Conservation (phyloP, 352 stramenopile genomes). For the Pelagophyceae sp. region DNA sequence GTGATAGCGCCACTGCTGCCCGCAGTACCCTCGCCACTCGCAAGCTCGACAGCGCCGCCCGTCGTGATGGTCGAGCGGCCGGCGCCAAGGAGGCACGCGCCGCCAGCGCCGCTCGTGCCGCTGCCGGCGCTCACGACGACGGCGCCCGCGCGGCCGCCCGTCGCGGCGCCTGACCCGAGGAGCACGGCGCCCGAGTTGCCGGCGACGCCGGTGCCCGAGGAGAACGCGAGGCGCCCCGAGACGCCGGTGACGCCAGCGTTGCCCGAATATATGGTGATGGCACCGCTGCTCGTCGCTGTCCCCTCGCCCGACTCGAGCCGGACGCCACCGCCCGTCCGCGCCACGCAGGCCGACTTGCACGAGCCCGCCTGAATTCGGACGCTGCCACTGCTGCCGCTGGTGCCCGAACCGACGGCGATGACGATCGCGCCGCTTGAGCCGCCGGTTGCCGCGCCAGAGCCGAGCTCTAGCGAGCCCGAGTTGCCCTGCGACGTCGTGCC, state of each 20-base stretch:
- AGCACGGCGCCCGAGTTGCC: not conserved
- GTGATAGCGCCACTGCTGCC: not conserved
- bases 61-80: not conserved
- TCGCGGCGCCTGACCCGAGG: not conserved
- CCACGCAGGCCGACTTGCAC: too few relatives aligned
- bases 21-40: not conserved
- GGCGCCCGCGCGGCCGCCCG: not conserved
- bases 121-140: not conserved
- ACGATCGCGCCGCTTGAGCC: not conserved
- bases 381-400: conserved; percentile 22
- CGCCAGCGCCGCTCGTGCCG: conserved; percentile 7
- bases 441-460: not conserved
- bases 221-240: not conserved
- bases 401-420: conserved; percentile 4
- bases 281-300: not conserved
- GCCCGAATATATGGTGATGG: not conserved
- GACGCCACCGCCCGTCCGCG: not conserved
- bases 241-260: not conserved
- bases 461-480: not conserved
- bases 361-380: conserved; percentile 15
- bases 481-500: conserved; percentile 13
- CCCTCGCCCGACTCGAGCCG: not conserved
- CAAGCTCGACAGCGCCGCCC: not conserved
- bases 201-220: not conserved
- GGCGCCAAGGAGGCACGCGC: not conserved